Evolutionary conservation across 805 yeast genomes (phyloP), one percentile per base, ranked within the genome.

Genomic region (Nakazawaea holstii): DNA sequence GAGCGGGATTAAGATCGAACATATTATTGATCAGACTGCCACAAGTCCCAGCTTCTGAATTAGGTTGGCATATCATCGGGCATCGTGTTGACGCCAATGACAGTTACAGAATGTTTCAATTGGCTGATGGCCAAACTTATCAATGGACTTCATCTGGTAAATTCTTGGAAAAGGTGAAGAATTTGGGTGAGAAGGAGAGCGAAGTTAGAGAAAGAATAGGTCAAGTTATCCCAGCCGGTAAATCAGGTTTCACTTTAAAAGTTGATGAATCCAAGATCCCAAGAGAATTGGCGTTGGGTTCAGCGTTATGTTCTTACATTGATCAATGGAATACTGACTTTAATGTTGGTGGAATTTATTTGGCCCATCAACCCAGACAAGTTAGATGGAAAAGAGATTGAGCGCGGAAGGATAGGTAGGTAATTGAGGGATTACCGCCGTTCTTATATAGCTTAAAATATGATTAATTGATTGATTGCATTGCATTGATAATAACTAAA

Each of bases 251-350:
- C 63, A 78, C 77, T 41, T 58, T 82, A 41, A 63, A 61, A 48
- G 67, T 80, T 35, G 84, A 81, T 58, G 81, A 76, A 54, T 45
- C 73, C 29, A 73, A 78, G 56, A 74, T 81, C 32, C 71, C 77
- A n/a, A 64, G 75, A 41, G 85, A 79, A 52, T 55, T 81, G 64
- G 87, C 84, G 1, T 59, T 81, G 15, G 64, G 80, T 13, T 73
- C 82, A 8, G 86, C 85, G 4, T 62, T 82, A 50, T 76, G 80
- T 49, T 77, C 84, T 38, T 76, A 67, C 57, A 73, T 82, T 49
- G 87, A 82, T 56, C 86, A 80, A 49, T 82, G 87, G 87, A 81
- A 78, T 56, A 80, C 86, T 24, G 67, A 68, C 50, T 61, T 75
- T 35, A 76, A 75, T 24, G 77, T 79, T 35, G 87, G 87, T n/a